Percentiles rank a stretch among this genome's conserved stretches.
phyloP scores from a whole-genome alignment of 805 yeast species.

The Lipomyces mesembrius region DNA sequence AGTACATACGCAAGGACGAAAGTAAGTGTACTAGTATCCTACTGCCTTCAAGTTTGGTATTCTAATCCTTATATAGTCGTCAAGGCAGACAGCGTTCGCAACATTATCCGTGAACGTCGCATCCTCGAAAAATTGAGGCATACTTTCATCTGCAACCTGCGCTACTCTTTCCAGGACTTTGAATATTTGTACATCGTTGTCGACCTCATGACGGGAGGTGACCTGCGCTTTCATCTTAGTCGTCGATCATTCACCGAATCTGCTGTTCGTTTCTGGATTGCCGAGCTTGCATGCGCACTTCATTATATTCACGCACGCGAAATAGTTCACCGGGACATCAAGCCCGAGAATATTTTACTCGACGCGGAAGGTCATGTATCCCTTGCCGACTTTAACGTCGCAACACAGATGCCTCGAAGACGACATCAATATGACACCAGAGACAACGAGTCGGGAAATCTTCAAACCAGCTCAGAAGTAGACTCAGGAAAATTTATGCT shows the following conservation, averaged over 20 bases:
- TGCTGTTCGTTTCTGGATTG: slow-evolving; percentile 41
- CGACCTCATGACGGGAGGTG: slow-evolving; percentile 44
- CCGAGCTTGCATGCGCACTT: slow-evolving; percentile 43
- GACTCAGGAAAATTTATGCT: slow-evolving; percentile 10
- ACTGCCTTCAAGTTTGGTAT: not conserved
- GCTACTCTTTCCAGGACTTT: slow-evolving; percentile 42
- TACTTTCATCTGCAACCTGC: slow-evolving; percentile 42
- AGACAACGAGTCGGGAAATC: not conserved
- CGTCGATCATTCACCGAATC: slow-evolving; percentile 39
- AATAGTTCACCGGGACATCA: slow-evolving; percentile 37
- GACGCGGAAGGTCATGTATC: slow-evolving; percentile 69
- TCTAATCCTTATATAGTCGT: slow-evolving; percentile 18
- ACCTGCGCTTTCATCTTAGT: slow-evolving; percentile 41
- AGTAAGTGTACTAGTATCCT: slow-evolving; percentile 13
- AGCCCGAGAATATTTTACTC: slow-evolving; percentile 52
- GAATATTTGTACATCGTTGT: slow-evolving; percentile 40
- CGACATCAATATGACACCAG: not conserved
- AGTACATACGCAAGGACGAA: slow-evolving; percentile 41
- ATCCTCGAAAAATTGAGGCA: slow-evolving; percentile 40
- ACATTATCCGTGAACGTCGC: slow-evolving; percentile 41
- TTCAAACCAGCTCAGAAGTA: not conserved
- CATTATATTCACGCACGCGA: slow-evolving; percentile 35
- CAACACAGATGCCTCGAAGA: slow-evolving; percentile 38
- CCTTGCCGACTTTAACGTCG: slow-evolving; percentile 57
- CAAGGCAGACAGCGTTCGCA: slow-evolving; percentile 29